Base-by-base conservation (phyloP, 208 protist species). In the Kentomonas sorsogonicus region DNA sequence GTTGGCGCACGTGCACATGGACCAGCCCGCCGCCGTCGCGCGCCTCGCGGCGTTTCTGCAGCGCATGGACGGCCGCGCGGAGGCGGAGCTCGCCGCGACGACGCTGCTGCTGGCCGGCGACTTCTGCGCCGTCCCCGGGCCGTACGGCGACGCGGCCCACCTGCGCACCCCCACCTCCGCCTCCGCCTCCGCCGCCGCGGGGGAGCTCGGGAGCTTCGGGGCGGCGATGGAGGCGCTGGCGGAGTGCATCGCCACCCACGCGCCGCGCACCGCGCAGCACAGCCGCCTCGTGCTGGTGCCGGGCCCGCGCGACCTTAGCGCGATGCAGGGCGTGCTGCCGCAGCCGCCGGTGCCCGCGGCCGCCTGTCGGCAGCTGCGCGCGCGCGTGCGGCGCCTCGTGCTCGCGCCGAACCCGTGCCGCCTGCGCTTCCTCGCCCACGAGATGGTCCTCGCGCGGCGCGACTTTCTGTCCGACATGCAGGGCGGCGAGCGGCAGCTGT, bases 391-490 rank as follows among this genome's bases (percentile, higher is more conserved):
- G 44, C 74, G 66, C 47, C 65, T 91, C 11, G 72, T 66, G 16
- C 66, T 91, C 29, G 89, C 85, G 10, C 73, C 83, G 0, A 95
- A 95, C 63, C 89, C 89, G 20, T 91, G 83, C 45, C 82, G 86
- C 9, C 60, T 95, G 46, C 80, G 85, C 51, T 93, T 93, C 62
- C 77, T 75, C 73, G 91, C 89, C 15, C 89, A 91, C 53, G 89
- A 95, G 60, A 74, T 93, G 2, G 56, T 93, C 53, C 56, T 95
- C n/a, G 48, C 70, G 34, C 76, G 89, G 18, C 69, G 77, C 1
- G 79, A 95, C 41, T 95, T 88, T 54, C 64, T 89, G 34, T 80
- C 77, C 36, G 73, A 60, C 18, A 34, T 95, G 22, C 88, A 89
- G 65, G 73, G 56, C 26, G 74, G 66, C 40, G 77, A 83, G 33